Evolutionary conservation across 2,329 filamentous ascomycete genomes (phyloP).

Genomic region (Chrysoporthe cubensis): DNA sequence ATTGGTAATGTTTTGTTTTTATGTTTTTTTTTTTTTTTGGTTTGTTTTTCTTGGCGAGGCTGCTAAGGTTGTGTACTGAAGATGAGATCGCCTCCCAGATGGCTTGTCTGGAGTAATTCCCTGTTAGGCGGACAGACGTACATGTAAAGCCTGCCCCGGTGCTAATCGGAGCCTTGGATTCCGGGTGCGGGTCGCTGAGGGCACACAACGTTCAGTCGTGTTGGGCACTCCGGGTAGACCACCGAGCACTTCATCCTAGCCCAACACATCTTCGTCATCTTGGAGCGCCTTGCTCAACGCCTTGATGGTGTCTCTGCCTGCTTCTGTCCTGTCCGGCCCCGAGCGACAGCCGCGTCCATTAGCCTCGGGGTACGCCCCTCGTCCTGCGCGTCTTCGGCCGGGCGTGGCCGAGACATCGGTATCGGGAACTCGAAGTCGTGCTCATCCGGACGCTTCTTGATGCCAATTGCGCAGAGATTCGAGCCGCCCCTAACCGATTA

Average conservation of each 20-base stretch:
- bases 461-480: conserved; percentile 14
- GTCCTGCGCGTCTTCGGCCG: not conserved
- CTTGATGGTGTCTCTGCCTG: no score
- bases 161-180: not conserved
- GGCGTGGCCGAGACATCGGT: not conserved
- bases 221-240: not conserved
- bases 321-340: not conserved
- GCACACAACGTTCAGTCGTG: not conserved
- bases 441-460: not conserved
- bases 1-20: not conserved
- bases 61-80: not conserved
- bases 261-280: not conserved
- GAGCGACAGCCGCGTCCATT: not conserved
- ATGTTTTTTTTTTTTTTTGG: no score
- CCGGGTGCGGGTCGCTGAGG: not conserved
- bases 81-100: not conserved
- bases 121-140: not conserved
- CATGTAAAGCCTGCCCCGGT: not conserved
- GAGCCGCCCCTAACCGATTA: conserved; percentile 60
- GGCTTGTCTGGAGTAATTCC: not conserved
- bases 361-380: not conserved
- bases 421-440: not conserved
- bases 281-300: not conserved
- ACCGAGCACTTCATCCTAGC: not conserved
- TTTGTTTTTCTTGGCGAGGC: not conserved